Percentiles rank a stretch among this genome's conserved stretches.
phyloP scores from a whole-genome alignment of 345 rosid species.

The Euphorbia peplus region DNA sequence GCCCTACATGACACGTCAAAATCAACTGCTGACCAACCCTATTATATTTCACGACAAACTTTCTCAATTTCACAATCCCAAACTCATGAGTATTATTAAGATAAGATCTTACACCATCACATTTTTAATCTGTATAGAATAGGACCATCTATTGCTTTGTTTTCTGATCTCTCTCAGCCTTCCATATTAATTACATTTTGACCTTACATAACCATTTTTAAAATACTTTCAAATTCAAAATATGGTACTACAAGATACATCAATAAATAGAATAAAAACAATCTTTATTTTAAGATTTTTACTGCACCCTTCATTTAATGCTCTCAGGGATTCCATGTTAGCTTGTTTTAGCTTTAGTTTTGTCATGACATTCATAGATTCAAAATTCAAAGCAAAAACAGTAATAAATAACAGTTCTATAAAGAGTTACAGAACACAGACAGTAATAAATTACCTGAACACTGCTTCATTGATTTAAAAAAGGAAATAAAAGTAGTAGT shows the following conservation, averaged over 20 bases:
- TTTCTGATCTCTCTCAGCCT: not conserved
- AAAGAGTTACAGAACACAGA: not conserved
- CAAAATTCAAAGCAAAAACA: not conserved
- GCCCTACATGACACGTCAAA: not conserved
- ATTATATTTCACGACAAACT: not conserved
- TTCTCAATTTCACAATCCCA: not conserved
- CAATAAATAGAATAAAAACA: no score
- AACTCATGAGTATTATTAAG: not conserved
- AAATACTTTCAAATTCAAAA: no score
- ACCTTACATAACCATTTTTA: not conserved
- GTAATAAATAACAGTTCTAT: not conserved
- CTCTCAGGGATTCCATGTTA: not conserved
- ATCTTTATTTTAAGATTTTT: no score
- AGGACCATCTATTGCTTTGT: not conserved
- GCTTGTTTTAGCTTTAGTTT: conserved; percentile 3
- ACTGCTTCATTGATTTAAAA: conserved; percentile 20
- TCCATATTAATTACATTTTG: conserved; percentile 2
- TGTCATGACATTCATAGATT: not conserved
- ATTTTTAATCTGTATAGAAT: not conserved
- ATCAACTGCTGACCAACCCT: conserved; percentile 3
- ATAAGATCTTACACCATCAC: not conserved
- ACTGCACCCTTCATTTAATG: conserved; percentile 13
- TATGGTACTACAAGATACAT: no score
- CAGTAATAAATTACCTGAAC: not conserved
- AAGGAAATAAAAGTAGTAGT: conserved; percentile 12